Percentiles rank a stretch among this genome's conserved stretches.
phyloP scores from a whole-genome alignment of 306 rosid genomes.

The Cicer arietinum region DNA sequence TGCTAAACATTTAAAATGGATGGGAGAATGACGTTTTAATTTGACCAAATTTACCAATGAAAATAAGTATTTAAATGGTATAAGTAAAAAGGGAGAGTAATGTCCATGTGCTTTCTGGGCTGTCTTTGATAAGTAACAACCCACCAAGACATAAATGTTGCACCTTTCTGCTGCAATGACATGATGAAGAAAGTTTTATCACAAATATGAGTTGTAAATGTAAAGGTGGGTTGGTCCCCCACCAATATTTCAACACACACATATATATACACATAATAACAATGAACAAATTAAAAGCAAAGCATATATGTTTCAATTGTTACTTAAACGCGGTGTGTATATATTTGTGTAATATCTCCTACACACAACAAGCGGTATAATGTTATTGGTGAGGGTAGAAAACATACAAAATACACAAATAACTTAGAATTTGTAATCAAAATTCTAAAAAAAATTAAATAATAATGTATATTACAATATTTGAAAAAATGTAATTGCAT shows the following conservation, averaged over 20 bases:
- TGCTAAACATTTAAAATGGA: slow-evolving; percentile 2
- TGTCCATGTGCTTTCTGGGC: slow-evolving; percentile 50
- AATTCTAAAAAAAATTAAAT: too few species aligned
- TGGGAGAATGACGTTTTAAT: slow-evolving; percentile 39
- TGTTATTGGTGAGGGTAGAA: too few species aligned
- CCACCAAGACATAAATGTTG: slow-evolving; percentile 46
- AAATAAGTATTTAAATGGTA: not conserved
- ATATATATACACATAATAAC: not conserved
- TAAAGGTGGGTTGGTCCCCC: slow-evolving; percentile 36
- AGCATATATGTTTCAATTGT: too few species aligned
- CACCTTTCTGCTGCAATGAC: slow-evolving; percentile 49
- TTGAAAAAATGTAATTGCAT: too few species aligned
- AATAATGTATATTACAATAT: too few species aligned
- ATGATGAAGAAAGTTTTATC: slow-evolving; percentile 25
- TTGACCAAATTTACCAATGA: slow-evolving; percentile 34
- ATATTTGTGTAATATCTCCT: too few species aligned
- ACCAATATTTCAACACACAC: not conserved
- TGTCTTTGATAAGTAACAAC: slow-evolving; percentile 49
- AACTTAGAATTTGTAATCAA: too few species aligned
- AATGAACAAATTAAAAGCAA: not conserved
- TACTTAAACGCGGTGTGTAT: too few species aligned
- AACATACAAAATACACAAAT: too few species aligned
- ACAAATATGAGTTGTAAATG: slow-evolving; percentile 45
- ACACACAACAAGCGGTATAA: not conserved
- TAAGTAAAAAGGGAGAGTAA: slow-evolving; percentile 30